Conservation (phyloP, 495 filamentous ascomycete species). For the Alectoria sarmentosa region DNA sequence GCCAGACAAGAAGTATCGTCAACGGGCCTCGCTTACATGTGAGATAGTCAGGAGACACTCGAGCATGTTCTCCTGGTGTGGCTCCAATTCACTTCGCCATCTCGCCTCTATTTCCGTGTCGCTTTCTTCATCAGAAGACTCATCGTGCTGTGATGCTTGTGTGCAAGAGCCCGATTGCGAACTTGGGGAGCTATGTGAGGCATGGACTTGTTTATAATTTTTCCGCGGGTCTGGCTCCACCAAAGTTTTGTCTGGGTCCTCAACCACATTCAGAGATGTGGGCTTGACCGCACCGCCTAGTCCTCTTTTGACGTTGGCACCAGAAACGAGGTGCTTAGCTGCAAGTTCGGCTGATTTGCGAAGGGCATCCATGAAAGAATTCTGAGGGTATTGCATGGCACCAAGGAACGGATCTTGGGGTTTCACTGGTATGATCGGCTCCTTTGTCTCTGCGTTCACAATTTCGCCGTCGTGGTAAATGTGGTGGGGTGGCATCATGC, state of each 20-base stretch:
- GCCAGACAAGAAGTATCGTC: neutral
- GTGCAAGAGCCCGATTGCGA: neutral
- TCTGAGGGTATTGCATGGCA: neutral
- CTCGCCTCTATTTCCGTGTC: neutral
- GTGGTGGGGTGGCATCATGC: slow-evolving; percentile 6
- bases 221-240: slow-evolving; percentile 3
- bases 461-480: slow-evolving; percentile 15
- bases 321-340: neutral
- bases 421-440: slow-evolving; percentile 9
- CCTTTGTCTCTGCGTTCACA: slow-evolving; percentile 20
- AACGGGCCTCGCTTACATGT: slow-evolving; percentile 13
- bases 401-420: slow-evolving; percentile 22
- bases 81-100: slow-evolving; percentile 15
- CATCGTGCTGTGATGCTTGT: neutral
- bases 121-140: neutral
- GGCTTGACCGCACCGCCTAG: neutral
- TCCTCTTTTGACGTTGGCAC: neutral
- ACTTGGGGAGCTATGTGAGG: slow-evolving; percentile 1
- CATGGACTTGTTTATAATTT: neutral
- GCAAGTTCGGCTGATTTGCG: slow-evolving; percentile 5
- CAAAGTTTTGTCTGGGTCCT: slow-evolving; percentile 17
- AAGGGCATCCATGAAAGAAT: slow-evolving; percentile 21
- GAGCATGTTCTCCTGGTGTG: slow-evolving; percentile 17
- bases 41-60: slow-evolving; percentile 14
- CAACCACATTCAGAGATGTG: neutral